Evolutionary conservation across 805 yeast genomes (phyloP).

Genomic region (Candida maesae): DNA sequence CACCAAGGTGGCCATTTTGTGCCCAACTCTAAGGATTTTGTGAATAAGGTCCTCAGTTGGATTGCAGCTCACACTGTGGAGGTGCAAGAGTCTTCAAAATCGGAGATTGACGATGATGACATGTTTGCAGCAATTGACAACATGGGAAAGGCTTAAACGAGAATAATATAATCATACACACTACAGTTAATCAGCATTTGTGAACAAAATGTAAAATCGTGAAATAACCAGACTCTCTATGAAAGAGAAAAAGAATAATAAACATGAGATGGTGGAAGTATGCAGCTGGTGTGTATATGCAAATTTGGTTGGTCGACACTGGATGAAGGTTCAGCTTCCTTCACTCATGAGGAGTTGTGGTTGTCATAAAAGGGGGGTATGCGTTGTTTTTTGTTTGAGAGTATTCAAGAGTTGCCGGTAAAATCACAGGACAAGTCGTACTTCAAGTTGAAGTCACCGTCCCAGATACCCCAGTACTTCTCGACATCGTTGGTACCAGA

Average conservation of each 20-base stretch:
- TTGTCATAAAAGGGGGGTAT: too few relatives aligned
- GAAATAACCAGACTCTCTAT: too few relatives aligned
- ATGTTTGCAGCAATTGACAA: slow-evolving; percentile 36
- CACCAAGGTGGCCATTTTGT: slow-evolving; percentile 98
- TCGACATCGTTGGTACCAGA: slow-evolving; percentile 85
- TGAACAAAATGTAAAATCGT: not conserved
- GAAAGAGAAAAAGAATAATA: not conserved
- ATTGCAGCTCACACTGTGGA: slow-evolving; percentile 14
- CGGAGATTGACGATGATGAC: slow-evolving; percentile 30
- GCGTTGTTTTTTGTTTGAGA: too few relatives aligned
- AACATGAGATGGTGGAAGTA: slow-evolving; percentile 1
- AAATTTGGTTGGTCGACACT: too few relatives aligned
- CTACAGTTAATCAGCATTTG: too few relatives aligned
- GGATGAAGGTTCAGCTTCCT: not conserved
- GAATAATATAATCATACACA: not conserved
- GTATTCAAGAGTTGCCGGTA: slow-evolving; percentile 22
- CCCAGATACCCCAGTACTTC: slow-evolving; percentile 93
- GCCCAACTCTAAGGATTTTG: slow-evolving; percentile 67
- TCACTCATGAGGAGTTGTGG: not conserved
- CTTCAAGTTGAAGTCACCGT: slow-evolving; percentile 43
- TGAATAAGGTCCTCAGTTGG: slow-evolving; percentile 33
- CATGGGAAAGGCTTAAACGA: slow-evolving; percentile 31
- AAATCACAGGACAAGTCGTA: slow-evolving; percentile 47
- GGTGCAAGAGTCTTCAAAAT: slow-evolving; percentile 2
- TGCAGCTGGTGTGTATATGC: slow-evolving; percentile 1